Evolutionary conservation across 1,139 yeast genomes (phyloP).

Genomic region (Waltiozyma solani): DNA sequence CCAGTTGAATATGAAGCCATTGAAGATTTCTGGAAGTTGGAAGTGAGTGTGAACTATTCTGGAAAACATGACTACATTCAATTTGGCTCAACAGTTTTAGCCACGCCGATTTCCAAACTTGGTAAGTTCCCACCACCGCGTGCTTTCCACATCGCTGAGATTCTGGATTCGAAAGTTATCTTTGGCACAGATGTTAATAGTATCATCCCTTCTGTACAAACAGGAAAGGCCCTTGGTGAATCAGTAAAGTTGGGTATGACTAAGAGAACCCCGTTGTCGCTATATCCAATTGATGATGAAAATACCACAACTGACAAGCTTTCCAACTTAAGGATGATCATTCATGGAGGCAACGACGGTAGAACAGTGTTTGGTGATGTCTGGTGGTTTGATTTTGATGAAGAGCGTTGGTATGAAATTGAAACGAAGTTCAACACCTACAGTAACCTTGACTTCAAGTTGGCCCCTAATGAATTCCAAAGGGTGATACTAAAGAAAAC

Average conservation of each 20-base stretch:
- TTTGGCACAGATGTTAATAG: background rate
- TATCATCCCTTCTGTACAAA: too few species aligned
- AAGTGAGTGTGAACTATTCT: slow-evolving; percentile 25
- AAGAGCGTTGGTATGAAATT: slow-evolving; percentile 28
- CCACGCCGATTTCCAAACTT: slow-evolving; percentile 20
- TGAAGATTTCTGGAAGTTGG: slow-evolving; percentile 38
- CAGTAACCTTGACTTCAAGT: background rate
- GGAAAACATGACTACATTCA: slow-evolving; percentile 25
- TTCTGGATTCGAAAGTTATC: slow-evolving; percentile 5
- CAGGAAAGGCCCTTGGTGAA: too few species aligned
- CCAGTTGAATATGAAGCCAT: slow-evolving; percentile 25
- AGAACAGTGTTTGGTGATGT: slow-evolving; percentile 30
- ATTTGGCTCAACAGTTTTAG: slow-evolving; percentile 24
- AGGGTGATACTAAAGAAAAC: slow-evolving; percentile 4
- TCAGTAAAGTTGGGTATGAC: too few species aligned
- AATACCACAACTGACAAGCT: too few species aligned
- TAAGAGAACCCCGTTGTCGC: too few species aligned
- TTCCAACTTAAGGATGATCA: slow-evolving; percentile 18
- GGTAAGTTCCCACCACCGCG: slow-evolving; percentile 21
- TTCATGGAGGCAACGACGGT: slow-evolving; percentile 38
- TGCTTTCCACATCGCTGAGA: slow-evolving; percentile 25
- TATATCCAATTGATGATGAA: too few species aligned
- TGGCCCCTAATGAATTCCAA: background rate
- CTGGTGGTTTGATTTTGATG: slow-evolving; percentile 36
- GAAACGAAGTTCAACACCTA: slow-evolving; percentile 15